Base-by-base conservation (phyloP, 2,329 filamentous ascomycete species). In the Gremmenia infestans region DNA sequence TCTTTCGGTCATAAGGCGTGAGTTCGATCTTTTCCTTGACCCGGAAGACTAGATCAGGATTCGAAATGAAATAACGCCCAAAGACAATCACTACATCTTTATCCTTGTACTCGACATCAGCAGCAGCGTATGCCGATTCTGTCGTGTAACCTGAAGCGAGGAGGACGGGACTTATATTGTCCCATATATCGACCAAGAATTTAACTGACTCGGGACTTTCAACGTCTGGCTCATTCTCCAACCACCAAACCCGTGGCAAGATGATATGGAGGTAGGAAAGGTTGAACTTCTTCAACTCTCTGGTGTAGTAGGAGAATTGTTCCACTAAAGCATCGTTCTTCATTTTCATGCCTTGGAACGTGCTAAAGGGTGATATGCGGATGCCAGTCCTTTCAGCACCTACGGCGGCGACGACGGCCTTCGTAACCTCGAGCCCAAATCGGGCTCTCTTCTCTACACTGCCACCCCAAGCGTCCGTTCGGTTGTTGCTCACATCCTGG, bases 321-420 rank as follows among this genome's bases (percentile, higher is more conserved):
- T 66, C 63, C 54, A 73, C 72, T 2, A 75, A 75, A 53, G 19
- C 19, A 22, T 22, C 19, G 19, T 74, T 71, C 23, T 73, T 73
- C 60, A 77, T 75, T 12, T 72, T 69, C 60, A 60, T 62, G n/a
- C 54, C 58, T 58, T 87, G 81, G 70, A 82, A 87, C 0, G 71
- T 71, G 52, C 76, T 79, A 72, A 77, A 87, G 0, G 85, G 85
- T 4, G 76, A 80, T 2, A 88, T 70, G 0, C 84, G 78, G 36
- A 86, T 76, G 0, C 76, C 81, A 2, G 77, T 73, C 6, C 74
- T 71, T 6, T 58, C 37, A 36, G 55, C 19, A 19, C 62, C 62
- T 45, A 76, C 76, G n/a, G 81, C 71, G 60, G 79, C 76, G 8
- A 81, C 65, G 2, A 75, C 72, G 60, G 83, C 80, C 11, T 72